phyloP scores from a whole-genome alignment of 306 rosid genomes.

The Herpetospermum pedunculosum region DNA sequence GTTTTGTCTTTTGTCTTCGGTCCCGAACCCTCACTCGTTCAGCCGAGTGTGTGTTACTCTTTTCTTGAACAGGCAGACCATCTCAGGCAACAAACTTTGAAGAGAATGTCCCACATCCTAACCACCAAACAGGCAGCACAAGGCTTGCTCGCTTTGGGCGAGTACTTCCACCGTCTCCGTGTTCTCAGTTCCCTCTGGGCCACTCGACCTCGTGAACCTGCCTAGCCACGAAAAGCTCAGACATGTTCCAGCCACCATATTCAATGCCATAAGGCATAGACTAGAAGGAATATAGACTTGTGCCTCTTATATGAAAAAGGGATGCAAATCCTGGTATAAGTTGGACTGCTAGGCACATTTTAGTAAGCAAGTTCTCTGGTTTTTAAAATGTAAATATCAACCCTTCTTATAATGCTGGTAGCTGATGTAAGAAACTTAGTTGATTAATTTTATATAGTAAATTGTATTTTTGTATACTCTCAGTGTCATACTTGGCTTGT shows the following conservation, averaged over 20 bases:
- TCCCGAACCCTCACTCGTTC: conserved; percentile 7
- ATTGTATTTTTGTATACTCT: neutral
- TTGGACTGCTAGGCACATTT: neutral
- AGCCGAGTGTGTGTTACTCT: conserved; percentile 13
- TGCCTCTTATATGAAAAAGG: neutral
- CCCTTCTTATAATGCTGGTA: neutral
- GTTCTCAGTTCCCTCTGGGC: conserved; percentile 69
- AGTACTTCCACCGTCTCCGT: conserved; percentile 63
- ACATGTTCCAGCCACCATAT: neutral
- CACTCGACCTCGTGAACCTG: conserved; percentile 33
- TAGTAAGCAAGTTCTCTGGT: conserved; percentile 3
- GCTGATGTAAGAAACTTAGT: neutral
- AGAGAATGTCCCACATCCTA: conserved; percentile 48
- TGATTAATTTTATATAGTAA: neutral
- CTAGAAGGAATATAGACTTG: neutral
- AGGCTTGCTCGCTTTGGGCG: conserved; percentile 64
- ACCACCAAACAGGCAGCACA: conserved; percentile 51
- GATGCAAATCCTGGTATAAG: neutral
- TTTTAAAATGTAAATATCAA: conserved; percentile 2
- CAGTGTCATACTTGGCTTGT: neutral
- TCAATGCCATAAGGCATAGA: neutral
- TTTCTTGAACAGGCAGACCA: conserved; percentile 66
- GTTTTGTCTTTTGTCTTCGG: neutral
- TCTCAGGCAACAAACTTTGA: conserved; percentile 61
- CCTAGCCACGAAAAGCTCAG: neutral